Percentiles rank a stretch among this genome's conserved stretches.
Evolutionary conservation across 2,329 filamentous ascomycete genomes (phyloP).

Genomic region (Pseudopyricularia javanii): DNA sequence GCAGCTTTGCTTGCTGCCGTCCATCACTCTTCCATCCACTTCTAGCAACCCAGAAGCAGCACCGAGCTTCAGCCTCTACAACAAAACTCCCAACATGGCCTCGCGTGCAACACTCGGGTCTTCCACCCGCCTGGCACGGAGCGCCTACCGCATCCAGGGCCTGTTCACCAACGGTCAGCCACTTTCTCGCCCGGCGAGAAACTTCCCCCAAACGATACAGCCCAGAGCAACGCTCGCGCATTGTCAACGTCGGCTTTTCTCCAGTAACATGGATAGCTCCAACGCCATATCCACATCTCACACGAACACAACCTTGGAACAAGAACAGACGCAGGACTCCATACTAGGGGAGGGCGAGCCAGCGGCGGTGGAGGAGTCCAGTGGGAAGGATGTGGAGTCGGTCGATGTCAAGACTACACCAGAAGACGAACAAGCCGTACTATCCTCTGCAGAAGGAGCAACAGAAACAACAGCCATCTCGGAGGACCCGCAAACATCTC

Average conservation of each 20-base stretch:
- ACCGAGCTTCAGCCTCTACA: background rate
- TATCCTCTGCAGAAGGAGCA: background rate
- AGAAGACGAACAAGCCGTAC: background rate
- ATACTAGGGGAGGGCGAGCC: background rate
- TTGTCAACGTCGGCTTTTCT: background rate
- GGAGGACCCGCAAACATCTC: background rate
- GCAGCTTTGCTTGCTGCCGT: background rate
- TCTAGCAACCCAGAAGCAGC: background rate
- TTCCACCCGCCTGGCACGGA: background rate
- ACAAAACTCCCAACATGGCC: background rate
- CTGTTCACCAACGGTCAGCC: background rate
- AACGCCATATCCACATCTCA: background rate
- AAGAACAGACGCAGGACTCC: background rate
- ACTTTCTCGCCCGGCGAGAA: background rate
- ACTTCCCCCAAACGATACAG: background rate
- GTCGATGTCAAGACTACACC: background rate
- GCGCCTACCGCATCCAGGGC: background rate
- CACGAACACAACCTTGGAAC: background rate
- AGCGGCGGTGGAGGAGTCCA: background rate
- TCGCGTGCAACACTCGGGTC: background rate
- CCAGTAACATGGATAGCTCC: background rate
- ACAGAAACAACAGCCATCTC: conserved; percentile 7
- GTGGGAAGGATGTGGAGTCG: too few species aligned
- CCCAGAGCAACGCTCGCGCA: background rate
- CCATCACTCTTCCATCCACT: background rate